Evolutionary conservation across 2,329 filamentous ascomycete genomes (phyloP), one percentile per base, ranked within the genome.

Genomic region (Ceratocystis eucalypticola): DNA sequence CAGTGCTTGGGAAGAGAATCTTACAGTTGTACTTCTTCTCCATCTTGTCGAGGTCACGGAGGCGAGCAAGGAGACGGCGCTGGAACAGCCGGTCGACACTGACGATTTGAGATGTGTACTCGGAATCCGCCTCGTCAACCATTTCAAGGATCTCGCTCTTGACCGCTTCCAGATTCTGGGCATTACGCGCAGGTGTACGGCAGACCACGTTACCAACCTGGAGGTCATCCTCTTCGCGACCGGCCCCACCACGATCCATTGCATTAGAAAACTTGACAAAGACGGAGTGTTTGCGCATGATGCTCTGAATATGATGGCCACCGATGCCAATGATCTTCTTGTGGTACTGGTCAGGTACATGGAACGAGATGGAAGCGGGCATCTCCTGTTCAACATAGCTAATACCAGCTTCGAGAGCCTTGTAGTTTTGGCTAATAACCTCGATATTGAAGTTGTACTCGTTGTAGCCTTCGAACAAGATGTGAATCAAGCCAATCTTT

Each of bases 391-490:
- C 94, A 20, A 99, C 94, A 67, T 99, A 83, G 70, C 88, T 87
- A 69, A 99, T 79, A 1, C 94, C 94, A 71, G 92, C 89, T 79
- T 94, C 96, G 77, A 94, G 94, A 2, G 92, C 91, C 70, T 96
- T 92, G 74, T 96, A 97, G 71, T 89, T 88, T 66, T 87, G 87
- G 59, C 90, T 92, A 74, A 94, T 92, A 66, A 99, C 93, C 74
- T 99, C 94, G 70, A 99, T 99, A 77, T 97, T 96, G 80, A 99
- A 99, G 77, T 99, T 97, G 82, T 97, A 99, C 78, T 99, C 94
- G 76, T 96, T 96, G 80, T 97, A 99, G 69, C 91, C 92, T 74
- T 99, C 94, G 71, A 99, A 99, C 69, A 99, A 93, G 73, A 99
- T 97, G 77, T 99, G 94, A 12, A 99, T 94, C 72, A 95, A 96